Evolutionary conservation across 495 filamentous ascomycete species (phyloP), one percentile per base, ranked within the genome.

Genomic region (Trichoderma gamsii): DNA sequence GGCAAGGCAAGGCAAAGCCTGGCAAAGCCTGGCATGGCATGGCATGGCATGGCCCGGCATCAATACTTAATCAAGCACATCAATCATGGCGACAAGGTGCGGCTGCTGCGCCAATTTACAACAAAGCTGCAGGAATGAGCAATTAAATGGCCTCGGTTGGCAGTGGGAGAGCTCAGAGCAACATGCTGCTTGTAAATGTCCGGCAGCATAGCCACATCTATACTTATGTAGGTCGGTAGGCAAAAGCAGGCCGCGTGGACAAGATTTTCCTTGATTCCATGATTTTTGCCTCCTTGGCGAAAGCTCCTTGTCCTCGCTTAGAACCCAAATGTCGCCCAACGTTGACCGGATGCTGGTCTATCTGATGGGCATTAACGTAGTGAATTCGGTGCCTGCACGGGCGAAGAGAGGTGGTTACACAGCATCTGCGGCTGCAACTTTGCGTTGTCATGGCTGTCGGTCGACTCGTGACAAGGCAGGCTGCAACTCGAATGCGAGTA

Each of bases 291-390:
- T 32, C n/a, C 13, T 38, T 38, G 35, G 35, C 35, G 35, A 38
- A 7, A 29, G 27, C 56, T 61, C 56, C 23, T 29, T 25, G 27
- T 32, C 56, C 11, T n/a, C 49, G 49, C 49, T 52, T 52, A n/a
- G 27, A 25, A 61, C 56, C 56, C 11, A 32, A 61, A 61, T 32
- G 56, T 61, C 27, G 56, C 56, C 56, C 56, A 61, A 61, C 56
- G 27, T 32, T 21, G 18, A 21, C 56, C 23, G 56, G n/a, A n/a
- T 49, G 56, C 23, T 9, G 49, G 21, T n/a, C 7, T 51, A 18
- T 51, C 16, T 52, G n/a, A 52, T 25, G 49, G 49, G 49, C 49
- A n/a, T 52, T n/a, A 18, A 9, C 18, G 49, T 21, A 9, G 18
- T 4, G 49, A 61, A 61, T 27, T 32, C 5, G 8, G 12, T 29